These are phyloP conservation scores for Emmonsia crescens DNA, from an alignment of 2,329 filamentous ascomycete species.

Conservation along the genomic window DNA sequence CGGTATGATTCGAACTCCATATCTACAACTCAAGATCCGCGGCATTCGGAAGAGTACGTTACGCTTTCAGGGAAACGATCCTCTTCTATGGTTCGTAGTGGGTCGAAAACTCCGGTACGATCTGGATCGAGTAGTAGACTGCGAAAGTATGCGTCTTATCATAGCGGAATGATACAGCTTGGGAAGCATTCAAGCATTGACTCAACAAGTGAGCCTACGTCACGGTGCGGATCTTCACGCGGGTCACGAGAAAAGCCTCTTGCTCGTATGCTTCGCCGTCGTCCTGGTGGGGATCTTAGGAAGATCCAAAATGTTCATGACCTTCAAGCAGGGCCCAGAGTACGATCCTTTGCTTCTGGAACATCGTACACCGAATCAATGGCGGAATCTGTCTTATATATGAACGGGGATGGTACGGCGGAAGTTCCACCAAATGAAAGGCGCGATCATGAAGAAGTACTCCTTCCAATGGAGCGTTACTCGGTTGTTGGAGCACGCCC, in stretches of 20 bases:
- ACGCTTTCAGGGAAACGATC: not conserved
- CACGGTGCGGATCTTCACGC: constrained; percentile 8
- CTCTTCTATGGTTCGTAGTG: constrained; percentile 18
- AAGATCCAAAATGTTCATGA: constrained; percentile 57
- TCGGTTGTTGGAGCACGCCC: constrained; percentile 42
- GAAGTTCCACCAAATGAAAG: not conserved
- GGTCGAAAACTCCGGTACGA: constrained; percentile 17
- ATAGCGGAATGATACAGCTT: constrained; percentile 30
- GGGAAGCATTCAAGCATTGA: constrained; percentile 20
- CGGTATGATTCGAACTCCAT: not conserved
- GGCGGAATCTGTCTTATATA: constrained; percentile 22
- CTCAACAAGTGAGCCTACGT: constrained; percentile 1
- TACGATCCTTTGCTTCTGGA: constrained; percentile 28
- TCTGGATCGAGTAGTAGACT: constrained; percentile 28
- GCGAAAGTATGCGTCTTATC: constrained; percentile 36
- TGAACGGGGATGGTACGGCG: constrained; percentile 14
- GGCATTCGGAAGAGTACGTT: not conserved
- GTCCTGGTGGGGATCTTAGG: constrained; percentile 64
- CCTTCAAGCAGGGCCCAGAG: constrained; percentile 35
- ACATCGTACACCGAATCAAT: constrained; percentile 26
- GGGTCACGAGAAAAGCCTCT: constrained; percentile 18
- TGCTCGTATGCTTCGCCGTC: constrained; percentile 53
- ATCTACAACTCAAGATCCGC: not conserved
- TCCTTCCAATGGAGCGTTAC: constrained; percentile 26
- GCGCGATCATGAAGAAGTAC: constrained; percentile 13